Conservation (phyloP, 345 rosid genomes). For the Bruguiera parviflora region DNA sequence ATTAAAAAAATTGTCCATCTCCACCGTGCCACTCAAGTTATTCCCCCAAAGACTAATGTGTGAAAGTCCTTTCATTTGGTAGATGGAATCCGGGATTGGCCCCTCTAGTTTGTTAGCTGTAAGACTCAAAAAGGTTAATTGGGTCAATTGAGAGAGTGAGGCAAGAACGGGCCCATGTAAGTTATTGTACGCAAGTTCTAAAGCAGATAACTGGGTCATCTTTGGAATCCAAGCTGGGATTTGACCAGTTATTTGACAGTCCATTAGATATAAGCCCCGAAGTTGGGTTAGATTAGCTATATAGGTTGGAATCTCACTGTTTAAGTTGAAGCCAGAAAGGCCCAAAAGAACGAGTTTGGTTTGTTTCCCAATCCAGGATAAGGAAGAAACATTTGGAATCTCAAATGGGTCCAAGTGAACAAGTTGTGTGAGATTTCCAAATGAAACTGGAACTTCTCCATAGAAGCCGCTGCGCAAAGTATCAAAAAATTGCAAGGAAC, state of each 20-base stretch:
- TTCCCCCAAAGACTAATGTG: not conserved
- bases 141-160: not conserved
- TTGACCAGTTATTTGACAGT: not conserved
- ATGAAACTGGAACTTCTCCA: not conserved
- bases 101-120: constrained; percentile 8
- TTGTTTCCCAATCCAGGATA: not conserved
- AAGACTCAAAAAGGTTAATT: not conserved
- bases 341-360: not conserved
- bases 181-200: not conserved
- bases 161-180: not conserved
- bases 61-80: not conserved
- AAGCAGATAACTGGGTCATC: not conserved
- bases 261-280: not conserved
- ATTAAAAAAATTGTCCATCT: too few relatives aligned
- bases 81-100: constrained; percentile 14
- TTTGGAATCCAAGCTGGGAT: not conserved
- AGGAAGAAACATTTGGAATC: not conserved
- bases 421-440: constrained; percentile 1
- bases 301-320: constrained; percentile 1
- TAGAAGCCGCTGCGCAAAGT: not conserved
- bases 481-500: not conserved
- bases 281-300: constrained; percentile 2
- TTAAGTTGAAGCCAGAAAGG: not conserved
- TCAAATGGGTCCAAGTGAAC: not conserved
- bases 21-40: too few relatives aligned